Base-by-base conservation (phyloP, 345 rosid species). In the Cardamine occulta region DNA sequence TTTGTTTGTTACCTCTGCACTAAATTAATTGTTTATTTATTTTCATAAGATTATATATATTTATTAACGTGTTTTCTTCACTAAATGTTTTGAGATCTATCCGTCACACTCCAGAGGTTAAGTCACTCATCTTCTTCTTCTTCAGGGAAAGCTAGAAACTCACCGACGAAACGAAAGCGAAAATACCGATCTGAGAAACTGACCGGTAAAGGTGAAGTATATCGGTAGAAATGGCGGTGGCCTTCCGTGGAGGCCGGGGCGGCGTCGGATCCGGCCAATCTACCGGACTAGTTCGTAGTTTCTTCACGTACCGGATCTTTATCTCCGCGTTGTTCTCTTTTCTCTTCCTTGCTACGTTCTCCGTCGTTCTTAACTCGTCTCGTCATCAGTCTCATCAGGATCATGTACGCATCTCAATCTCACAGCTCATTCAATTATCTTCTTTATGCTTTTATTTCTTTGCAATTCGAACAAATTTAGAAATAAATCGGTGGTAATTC, bases 261-360 rank as follows among this genome's bases (percentile, higher is more conserved):
- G 66, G 80, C 26, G 85, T 80, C 63, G 86, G 85, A 74, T 80
- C 82, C 48, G 88, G 86, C 37, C 57, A 78, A 70, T 76, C 72
- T 70, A 74, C 74, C 78, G 86, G 84, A 63, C 71, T 89, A n/a
- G n/a, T n/a, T 58, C 87, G 93, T 14, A 63, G 86, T 71, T 89
- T 88, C 71, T 89, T 86, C 80, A 85, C 97, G 7, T 89, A 88
- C 78, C 83, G 98, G 77, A 74, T 93, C 82, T 87, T 93, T 74
- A 83, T 91, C 80, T 93, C 98, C 40, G 98, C 97, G 82, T 74
- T 83, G 85, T 89, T 91, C 82, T 85, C 84, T 39, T 84, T 89
- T 68, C 90, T 90, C 78, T 90, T 90, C 85, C 80, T 93, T 23
- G 93, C 88, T 65, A 86, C 95, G 23, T 80, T 88, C 87, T 89